Evolutionary conservation across 768 basidiomycete species (phyloP), one percentile per base, ranked within the genome.

Genomic region (Auriscalpium orientale): DNA sequence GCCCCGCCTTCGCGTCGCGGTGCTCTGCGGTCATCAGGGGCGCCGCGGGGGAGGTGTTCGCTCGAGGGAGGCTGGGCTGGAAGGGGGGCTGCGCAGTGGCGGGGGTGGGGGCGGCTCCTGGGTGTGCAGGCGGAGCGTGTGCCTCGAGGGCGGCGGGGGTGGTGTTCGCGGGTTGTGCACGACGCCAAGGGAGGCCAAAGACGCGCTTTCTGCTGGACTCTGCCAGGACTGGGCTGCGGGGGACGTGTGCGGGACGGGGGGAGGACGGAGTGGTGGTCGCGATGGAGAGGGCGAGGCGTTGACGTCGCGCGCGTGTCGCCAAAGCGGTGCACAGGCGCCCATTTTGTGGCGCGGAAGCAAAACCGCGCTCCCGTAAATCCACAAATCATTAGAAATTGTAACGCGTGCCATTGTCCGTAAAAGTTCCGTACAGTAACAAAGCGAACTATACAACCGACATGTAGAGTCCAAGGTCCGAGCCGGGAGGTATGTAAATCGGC

Each of bases 1-100:
- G 79, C 37, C 66, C 57, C 0, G 53, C 53, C 33, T 57, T 56
- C 4, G 53, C 38, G 28, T 57, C 55, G 8, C 49, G 55, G 18
- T 53, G 46, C 33, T 56, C 54, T 1, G 49, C 15, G 21, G 35
- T 33, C 49, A 51, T 65, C 13, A 61, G 64, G 61, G 63, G 65
- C 35, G 65, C 61, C 16, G 62, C 62, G 37, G 64, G 54, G 22
- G 49, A 28, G 2, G 28, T 28, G 28, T 28, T 28, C 28, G 28
- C 28, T 28, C 16, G n/a, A 56, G 50, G 10, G 54, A 36, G 21
- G 54, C 40, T 13, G 45, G 51, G 36, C 11, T 53, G 53, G 58
- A 28, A 28, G 4, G 28, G 5, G 28, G 28, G 28, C 7, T 28
- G 28, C 28, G 54, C 8, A 3, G 16, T 1, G 45, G 34, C 8